Percentiles rank a stretch among this genome's conserved stretches.
phyloP scores from a whole-genome alignment of 768 basidiomycete genomes.

The Sporobolomyces phaffii region DNA sequence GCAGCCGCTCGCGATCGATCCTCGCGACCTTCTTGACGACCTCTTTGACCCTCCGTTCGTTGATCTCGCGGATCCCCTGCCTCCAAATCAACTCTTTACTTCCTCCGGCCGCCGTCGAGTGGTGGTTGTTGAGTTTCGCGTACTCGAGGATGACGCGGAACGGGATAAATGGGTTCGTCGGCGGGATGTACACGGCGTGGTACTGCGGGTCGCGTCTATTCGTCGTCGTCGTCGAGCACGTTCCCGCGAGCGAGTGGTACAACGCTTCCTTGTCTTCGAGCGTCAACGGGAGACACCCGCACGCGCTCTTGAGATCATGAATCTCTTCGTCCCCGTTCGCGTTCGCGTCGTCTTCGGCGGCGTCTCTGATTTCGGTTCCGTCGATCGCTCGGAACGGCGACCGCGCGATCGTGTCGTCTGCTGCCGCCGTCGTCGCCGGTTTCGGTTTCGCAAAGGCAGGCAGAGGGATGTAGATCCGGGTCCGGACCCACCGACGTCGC shows the following conservation, averaged over 20 bases:
- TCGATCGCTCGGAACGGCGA: no score
- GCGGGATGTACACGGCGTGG: background rate
- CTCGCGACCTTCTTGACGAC: slow-evolving; percentile 4
- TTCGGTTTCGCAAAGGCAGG: background rate
- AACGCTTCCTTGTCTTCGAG: background rate
- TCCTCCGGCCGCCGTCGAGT: background rate
- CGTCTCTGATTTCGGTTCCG: background rate
- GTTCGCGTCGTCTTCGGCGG: background rate
- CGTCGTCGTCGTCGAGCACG: background rate
- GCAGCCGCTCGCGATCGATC: slow-evolving; percentile 25
- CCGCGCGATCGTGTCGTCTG: no score
- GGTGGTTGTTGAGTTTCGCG: background rate
- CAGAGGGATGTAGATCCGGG: slow-evolving; percentile 18
- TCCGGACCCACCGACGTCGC: slow-evolving; percentile 21
- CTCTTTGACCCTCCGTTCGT: background rate
- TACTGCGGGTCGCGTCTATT: background rate
- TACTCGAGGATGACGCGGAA: slow-evolving; percentile 1
- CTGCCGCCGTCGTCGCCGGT: background rate
- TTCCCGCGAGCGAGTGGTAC: background rate
- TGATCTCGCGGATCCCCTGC: slow-evolving; percentile 27
- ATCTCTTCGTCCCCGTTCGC: background rate
- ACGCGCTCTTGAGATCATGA: slow-evolving; percentile 5
- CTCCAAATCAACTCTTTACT: slow-evolving; percentile 19
- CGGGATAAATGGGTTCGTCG: slow-evolving; percentile 1
- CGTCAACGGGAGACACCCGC: background rate